Evolutionary conservation across 169 alveolate species (phyloP), one percentile per base, ranked within the genome.

Genomic region (Cryptosporidium ryanae): DNA sequence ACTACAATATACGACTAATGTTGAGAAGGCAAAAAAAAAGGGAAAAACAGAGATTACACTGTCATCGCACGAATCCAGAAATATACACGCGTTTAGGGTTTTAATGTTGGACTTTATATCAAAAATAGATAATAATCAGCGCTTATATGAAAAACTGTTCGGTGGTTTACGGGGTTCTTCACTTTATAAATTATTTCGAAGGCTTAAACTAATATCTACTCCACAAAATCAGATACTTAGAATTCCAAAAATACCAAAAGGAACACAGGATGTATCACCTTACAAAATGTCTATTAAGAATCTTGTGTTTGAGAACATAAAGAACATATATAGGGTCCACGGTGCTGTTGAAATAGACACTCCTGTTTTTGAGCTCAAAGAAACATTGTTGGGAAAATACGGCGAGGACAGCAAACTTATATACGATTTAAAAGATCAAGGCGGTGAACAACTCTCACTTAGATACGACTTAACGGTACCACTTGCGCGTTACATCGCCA

Each of bases 381-480:
- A 97, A 91, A 96, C 99, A 0, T 84, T 97, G 52, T 92, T 94
- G 64, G 98, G 98, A 12, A 98, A 98, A 90, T 98, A 98, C 84
- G 99, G 99, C 27, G 99, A 97, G 65, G 99, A 97, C 89, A 93
- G 95, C 52, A 97, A 97, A 93, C 94, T 98, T 27, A 97, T 97
- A 50, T 97, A 94, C 89, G 99, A 98, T 66, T 83, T 98, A 63
- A 97, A 97, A 48, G 99, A 98, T 84, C 96, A 97, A 66, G 99
- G 99, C 50, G 99, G 99, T 15, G 99, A 98, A 91, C 96, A 94
- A 66, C 91, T 98, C 29, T 94, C 98, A 15, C 92, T 98, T 64
- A 92, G 99, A 83, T 98, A 98, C 82, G 99, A 98, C 92, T 90
- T 98, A 65, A 97, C 99, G 23, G 99, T 97, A 6, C 99, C 99